These are phyloP conservation scores for Aquilaria yunnanensis DNA, from an alignment of 345 rosid genomes.

Conservation along the genomic window DNA sequence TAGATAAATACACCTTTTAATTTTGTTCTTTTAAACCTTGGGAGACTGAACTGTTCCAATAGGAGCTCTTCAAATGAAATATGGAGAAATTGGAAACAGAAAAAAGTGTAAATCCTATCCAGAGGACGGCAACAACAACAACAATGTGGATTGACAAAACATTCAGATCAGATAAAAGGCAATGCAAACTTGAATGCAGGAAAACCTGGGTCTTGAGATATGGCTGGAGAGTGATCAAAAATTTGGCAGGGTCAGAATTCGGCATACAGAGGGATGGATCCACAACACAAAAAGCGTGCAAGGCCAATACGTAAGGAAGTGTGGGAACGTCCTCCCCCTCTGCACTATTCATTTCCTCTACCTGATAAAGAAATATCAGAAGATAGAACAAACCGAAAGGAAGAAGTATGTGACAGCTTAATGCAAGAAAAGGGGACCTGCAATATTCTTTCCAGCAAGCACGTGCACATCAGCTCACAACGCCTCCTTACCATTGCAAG, in stretches of 20 bases:
- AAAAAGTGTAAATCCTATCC: no score
- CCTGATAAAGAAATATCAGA: conserved; percentile 37
- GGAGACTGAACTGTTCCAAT: no score
- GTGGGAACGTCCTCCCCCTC: conserved; percentile 52
- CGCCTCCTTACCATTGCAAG: conserved; percentile 88
- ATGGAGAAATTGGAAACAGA: no score
- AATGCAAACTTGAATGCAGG: background rate
- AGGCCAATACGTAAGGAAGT: conserved; percentile 76
- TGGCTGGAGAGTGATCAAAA: conserved; percentile 90
- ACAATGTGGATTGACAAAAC: no score
- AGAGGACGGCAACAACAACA: no score
- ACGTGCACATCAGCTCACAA: conserved; percentile 95
- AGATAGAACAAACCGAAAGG: conserved; percentile 9
- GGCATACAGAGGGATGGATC: conserved; percentile 94
- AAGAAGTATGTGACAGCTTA: conserved; percentile 3
- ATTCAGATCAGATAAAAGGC: no score
- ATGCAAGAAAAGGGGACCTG: conserved; percentile 45
- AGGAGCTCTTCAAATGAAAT: no score
- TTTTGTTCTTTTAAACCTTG: no score
- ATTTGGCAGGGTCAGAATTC: conserved; percentile 84
- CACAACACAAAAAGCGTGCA: conserved; percentile 94
- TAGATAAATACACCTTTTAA: no score
- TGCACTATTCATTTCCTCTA: conserved; percentile 69
- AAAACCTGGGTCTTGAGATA: conserved; percentile 94
- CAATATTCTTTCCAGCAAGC: conserved; percentile 89